Evolutionary conservation across 352 stramenopile genomes (phyloP).

Genomic region (Phytophthora fragariae): DNA sequence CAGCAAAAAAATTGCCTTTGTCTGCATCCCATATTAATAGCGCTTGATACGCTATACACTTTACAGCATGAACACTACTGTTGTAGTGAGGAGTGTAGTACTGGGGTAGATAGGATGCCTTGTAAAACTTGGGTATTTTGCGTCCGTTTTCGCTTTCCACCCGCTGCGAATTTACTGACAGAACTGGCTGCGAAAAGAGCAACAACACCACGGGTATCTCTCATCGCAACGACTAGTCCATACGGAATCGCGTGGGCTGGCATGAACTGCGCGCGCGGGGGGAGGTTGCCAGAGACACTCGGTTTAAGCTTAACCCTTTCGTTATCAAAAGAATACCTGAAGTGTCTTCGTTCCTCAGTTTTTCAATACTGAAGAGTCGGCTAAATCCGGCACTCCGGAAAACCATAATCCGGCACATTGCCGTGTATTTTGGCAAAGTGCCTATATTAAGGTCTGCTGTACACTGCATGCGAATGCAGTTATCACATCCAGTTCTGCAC

Average conservation of each 20-base stretch:
- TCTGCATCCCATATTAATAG: background rate
- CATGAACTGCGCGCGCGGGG: background rate
- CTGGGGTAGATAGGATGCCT: background rate
- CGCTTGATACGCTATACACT: background rate
- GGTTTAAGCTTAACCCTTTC: background rate
- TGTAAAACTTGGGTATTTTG: background rate
- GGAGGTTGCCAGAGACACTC: background rate
- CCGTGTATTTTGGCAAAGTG: too few species aligned
- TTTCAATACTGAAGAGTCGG: too few species aligned
- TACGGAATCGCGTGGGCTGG: constrained; percentile 6
- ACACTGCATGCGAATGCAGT: background rate
- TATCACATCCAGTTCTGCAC: background rate
- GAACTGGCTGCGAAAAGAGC: background rate
- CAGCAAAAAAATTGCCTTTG: background rate
- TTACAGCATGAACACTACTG: background rate
- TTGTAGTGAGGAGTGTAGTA: background rate
- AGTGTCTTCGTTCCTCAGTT: background rate
- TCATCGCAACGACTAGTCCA: background rate
- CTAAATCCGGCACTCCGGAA: too few species aligned
- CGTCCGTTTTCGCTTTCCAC: background rate
- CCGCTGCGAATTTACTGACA: background rate
- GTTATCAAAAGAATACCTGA: too few species aligned
- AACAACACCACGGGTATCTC: background rate
- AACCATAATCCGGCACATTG: too few species aligned
- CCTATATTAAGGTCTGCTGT: background rate